phyloP scores from a whole-genome alignment of 1,284 basidiomycete genomes.

The Fomitiporia mediterranea region DNA sequence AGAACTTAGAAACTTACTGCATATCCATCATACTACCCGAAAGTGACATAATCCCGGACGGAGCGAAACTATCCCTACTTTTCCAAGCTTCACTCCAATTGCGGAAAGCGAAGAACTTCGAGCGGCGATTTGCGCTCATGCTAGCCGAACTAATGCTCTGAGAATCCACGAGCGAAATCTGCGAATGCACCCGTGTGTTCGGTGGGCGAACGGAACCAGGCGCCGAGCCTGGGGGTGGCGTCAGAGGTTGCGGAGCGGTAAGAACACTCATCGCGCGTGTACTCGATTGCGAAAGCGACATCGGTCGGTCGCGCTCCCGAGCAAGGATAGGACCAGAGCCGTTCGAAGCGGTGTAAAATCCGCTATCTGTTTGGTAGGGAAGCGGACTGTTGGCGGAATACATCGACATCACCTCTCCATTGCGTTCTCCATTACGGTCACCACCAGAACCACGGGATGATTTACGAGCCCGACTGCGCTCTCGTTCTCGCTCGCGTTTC shows the following conservation, averaged over 20 bases:
- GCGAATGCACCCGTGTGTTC: conserved; percentile 61
- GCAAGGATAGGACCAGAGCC: conserved; percentile 6
- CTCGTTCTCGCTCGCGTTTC: conserved; percentile 30
- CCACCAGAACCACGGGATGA: conserved; percentile 48
- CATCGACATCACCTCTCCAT: conserved; percentile 62
- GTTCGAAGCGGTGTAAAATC: conserved; percentile 33
- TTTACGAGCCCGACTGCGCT: conserved; percentile 57
- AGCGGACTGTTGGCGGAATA: conserved; percentile 59
- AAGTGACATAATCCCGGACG: conserved; percentile 51
- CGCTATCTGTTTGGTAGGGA: conserved; percentile 50
- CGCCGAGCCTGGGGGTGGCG: conserved; percentile 25
- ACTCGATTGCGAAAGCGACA: conserved; percentile 52
- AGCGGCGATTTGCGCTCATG: conserved; percentile 50
- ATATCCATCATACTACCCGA: conserved; percentile 88
- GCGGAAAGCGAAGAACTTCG: conserved; percentile 79
- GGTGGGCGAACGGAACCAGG: conserved; percentile 51
- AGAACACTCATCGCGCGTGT: conserved; percentile 60
- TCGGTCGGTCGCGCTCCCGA: conserved; percentile 33
- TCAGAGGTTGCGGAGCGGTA: conserved; percentile 30
- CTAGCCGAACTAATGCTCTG: conserved; percentile 62
- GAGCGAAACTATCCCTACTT: conserved; percentile 73
- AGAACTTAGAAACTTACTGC: conserved; percentile 62
- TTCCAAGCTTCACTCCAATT: conserved; percentile 72
- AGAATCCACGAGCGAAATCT: conserved; percentile 72
- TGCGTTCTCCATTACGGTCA: conserved; percentile 45